These are phyloP conservation scores for Climacium dendroides DNA, from an alignment of 225 moss, liverwort and hornwort genomes.

Conservation along the genomic window DNA sequence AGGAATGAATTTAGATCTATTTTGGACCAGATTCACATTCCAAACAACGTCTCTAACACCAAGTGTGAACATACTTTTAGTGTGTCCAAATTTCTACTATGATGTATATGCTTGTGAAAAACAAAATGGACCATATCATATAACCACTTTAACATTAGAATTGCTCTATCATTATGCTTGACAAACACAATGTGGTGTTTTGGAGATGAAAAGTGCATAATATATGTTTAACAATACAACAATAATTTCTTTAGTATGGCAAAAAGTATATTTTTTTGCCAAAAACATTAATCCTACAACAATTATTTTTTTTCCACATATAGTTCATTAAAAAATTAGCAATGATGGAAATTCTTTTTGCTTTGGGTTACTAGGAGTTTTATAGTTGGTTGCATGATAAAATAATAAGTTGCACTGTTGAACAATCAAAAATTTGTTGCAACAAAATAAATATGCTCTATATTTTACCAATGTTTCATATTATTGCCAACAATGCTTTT, in stretches of 20 bases:
- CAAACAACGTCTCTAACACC: too few relatives aligned
- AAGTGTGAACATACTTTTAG: too few relatives aligned
- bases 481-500: fast-evolving
- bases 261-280: background rate
- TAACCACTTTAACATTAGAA: too few relatives aligned
- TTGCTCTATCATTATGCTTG: too few relatives aligned
- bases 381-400: background rate
- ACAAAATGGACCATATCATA: too few relatives aligned
- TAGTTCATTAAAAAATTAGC: background rate
- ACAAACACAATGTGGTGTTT: too few relatives aligned
- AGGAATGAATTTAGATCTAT: too few relatives aligned
- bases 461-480: background rate
- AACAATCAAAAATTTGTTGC: background rate
- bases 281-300: background rate
- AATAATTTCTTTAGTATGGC: background rate
- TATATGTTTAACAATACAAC: too few relatives aligned
- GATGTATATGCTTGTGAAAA: too few relatives aligned
- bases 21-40: too few relatives aligned
- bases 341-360: background rate
- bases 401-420: background rate
- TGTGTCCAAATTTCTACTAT: too few relatives aligned
- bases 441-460: background rate
- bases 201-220: too few relatives aligned
- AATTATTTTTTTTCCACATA: background rate
- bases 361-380: background rate